Base-by-base conservation (phyloP, 441 rosid genomes). In the Eugenia klotzschiana region DNA sequence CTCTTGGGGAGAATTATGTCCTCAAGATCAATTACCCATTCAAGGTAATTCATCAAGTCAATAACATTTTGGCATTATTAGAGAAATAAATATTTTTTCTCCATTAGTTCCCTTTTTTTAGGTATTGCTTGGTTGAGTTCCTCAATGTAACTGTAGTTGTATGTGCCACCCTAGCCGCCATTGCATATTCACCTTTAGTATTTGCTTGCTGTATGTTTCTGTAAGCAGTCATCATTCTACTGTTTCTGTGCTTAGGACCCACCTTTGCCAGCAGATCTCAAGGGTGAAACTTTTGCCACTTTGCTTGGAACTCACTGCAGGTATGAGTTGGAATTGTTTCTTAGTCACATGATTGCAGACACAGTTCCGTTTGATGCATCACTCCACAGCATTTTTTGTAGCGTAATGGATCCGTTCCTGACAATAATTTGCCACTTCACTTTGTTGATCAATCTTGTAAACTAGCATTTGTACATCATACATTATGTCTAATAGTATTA, bases 281-380 rank as follows among this genome's bases (percentile, higher is more conserved):
- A 91, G 86, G 99, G 99, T 79, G 89, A 94, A 90, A 92, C 89
- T 29, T 97, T 95, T 87, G 84, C 87, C 85, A 92, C 97, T 86
- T 84, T 97, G 88, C 96, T 94, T 80, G 99, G 98, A 81, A 91
- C 98, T 88, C 93, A 94, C 87, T 86, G 89, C 94, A 97, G 99
- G 99, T 95, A 85, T 84, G 81, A 84, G 86, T 83, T 80, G 55
- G 83, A 7, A 23, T 51, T 23, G 15, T 22, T 54, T 37, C 51
- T n/a, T 33, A 43, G n/a, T 57, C 25, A 57, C 73, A 41, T 18
- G 33, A 79, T n/a, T 33, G 41, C 56, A 49, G 53, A n/a, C 43
- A 37, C 55, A 51, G 56, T 53, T 51, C 9, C 3, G 5, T 51
- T 37, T 51, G 81, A 43, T 51, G 37, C 55, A 50, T 79, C 41